Base-by-base conservation (phyloP, 306 rosid species). In the Prunus kanzakura region DNA sequence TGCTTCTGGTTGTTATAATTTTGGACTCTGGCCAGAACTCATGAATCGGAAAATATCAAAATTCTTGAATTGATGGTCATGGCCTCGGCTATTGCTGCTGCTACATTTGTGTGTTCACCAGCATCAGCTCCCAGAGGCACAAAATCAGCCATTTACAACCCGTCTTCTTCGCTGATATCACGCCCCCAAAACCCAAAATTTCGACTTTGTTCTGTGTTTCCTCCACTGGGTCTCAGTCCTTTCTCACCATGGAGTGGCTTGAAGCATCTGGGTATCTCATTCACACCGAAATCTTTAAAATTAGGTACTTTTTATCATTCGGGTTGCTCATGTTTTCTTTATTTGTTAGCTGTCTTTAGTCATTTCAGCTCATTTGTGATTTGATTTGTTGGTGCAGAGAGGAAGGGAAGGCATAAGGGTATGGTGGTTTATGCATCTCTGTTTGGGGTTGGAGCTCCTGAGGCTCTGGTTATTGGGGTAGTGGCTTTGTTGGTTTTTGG, bases 371-470 rank as follows among this genome's bases (percentile, higher is more conserved):
- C 54, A 25, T 56, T 20, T 71, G 71, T 61, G 65, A 14, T 51
- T 76, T 61, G 60, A 14, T 51, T 76, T 61, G 73, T 22, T 70
- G 79, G 84, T 77, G 84, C 83, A 90, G 97, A 71, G 82, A 85
- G 85, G 83, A 92, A 81, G 84, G 83, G 73, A 46, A 76, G 70
- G 78, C 79, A 87, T 55, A 92, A 84, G 81, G 96, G 95, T 65
- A 84, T 81, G 73, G 90, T 79, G 75, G 88, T 91, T 79, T 87
- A 87, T 84, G 99, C 99, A 18, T 96, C 99, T 81, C 88, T 96
- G 13, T 96, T 96, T 84, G 99, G 99, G 18, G 97, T 96, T 82
- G 99, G 99, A 84, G 99, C 99, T 8, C 99, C 99, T 55, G 99
- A 96, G 85, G 99, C 96, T 67, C 72, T 96, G 77, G 99, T 96